A percentile compares a stretch with the other conserved stretches of the same genome.
Evolutionary conservation across 2,329 filamentous ascomycete species (phyloP).

Genomic region (Neophaeococcomyces mojaviensis): DNA sequence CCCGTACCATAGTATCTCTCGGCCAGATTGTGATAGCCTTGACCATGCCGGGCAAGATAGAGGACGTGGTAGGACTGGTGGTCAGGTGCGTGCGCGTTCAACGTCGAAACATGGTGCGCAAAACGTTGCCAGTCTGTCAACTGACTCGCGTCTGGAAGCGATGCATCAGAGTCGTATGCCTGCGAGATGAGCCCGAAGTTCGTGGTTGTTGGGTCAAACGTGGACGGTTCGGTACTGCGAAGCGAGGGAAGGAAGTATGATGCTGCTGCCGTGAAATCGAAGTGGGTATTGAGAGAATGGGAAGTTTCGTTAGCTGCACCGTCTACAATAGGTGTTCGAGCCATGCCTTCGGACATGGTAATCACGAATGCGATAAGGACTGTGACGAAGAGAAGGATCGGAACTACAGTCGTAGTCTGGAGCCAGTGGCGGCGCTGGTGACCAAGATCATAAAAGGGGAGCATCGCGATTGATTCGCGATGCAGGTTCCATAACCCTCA

Average conservation of each 20-base stretch:
- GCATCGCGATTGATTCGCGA: slow-evolving; percentile 2
- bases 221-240: background rate
- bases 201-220: slow-evolving; percentile 8
- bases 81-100: slow-evolving; percentile 35
- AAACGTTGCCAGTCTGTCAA: slow-evolving; percentile 53
- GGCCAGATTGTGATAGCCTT: slow-evolving; percentile 56
- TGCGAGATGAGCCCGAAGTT: slow-evolving; percentile 46
- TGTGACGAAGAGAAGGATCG: slow-evolving; percentile 15
- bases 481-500: background rate
- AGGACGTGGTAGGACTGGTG: slow-evolving; percentile 47
- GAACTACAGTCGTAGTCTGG: background rate
- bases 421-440: background rate
- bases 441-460: background rate
- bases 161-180: slow-evolving; percentile 35
- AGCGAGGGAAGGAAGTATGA: slow-evolving; percentile 8
- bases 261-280: background rate
- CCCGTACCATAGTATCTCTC: slow-evolving; percentile 51
- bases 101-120: slow-evolving; percentile 36
- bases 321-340: slow-evolving; percentile 6
- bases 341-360: slow-evolving; percentile 34
- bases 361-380: slow-evolving; percentile 14
- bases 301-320: too few relatives aligned
- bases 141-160: slow-evolving; percentile 18
- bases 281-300: background rate
- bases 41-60: slow-evolving; percentile 54